A percentile compares a stretch with the other conserved stretches of the same genome.
Evolutionary conservation across 352 stramenopile species (phyloP).

Genomic region (Plasmopara viticola): DNA sequence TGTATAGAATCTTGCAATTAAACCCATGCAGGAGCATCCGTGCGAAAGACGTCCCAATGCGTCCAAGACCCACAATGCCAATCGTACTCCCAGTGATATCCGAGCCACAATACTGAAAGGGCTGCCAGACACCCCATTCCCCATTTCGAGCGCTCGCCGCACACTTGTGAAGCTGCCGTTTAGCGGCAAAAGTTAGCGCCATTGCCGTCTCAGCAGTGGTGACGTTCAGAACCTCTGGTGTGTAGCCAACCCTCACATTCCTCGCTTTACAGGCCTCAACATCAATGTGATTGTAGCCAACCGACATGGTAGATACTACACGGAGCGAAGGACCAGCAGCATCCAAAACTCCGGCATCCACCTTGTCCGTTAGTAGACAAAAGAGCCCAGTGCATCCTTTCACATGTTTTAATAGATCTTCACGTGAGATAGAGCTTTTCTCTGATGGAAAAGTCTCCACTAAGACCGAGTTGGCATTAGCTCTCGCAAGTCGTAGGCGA

Average conservation of each 20-base stretch:
- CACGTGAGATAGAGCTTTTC: conserved; percentile 29
- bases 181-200: conserved; percentile 60
- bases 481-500: conserved; percentile 18
- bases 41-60: conserved; percentile 82
- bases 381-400: conserved; percentile 49
- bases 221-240: conserved; percentile 77
- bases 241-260: conserved; percentile 78
- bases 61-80: conserved; percentile 75
- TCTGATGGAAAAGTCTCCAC: conserved; percentile 27
- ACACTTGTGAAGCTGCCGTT: conserved; percentile 56
- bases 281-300: conserved; percentile 89
- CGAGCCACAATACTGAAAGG: conserved; percentile 72
- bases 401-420: conserved; percentile 43
- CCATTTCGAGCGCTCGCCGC: conserved; percentile 67
- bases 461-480: conserved; percentile 12
- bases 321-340: conserved; percentile 46
- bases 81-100: conserved; percentile 69
- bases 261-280: conserved; percentile 58
- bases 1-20: conserved; percentile 80
- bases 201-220: conserved; percentile 73
- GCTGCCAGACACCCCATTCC: conserved; percentile 72
- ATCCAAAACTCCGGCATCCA: conserved; percentile 63
- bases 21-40: conserved; percentile 79
- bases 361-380: conserved; percentile 62
- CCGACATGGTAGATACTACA: conserved; percentile 84